Evolutionary conservation across 2,329 filamentous ascomycete genomes (phyloP), one percentile per base, ranked within the genome.

Genomic region (Phaeomoniella chlamydospora): DNA sequence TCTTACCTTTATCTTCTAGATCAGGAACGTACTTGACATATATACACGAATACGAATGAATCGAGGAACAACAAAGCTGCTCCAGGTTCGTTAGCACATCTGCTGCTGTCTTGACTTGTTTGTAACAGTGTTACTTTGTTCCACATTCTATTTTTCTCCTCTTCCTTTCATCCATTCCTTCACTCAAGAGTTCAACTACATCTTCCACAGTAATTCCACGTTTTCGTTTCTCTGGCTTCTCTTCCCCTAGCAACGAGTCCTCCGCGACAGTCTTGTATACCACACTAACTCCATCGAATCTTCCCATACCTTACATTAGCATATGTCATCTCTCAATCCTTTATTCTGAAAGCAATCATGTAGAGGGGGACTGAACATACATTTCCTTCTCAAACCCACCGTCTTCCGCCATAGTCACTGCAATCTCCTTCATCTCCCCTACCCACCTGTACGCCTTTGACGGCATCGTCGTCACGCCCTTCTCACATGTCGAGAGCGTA

Each of bases 381-480:
- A 9, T n/a, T 6, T 26, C 57, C 9, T 54, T 54, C 17, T 45
- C 39, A n/a, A n/a, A n/a, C n/a, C 51, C 80, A 82, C 0, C 77
- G 77, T 1, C 74, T 78, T 37, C 79, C 75, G 30, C 57, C 51
- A 83, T 77, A 3, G 77, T 80, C 39, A 67, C 59, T 3, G 70
- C 72, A 49, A 87, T 84, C 62, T 86, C 74, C 45, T 76, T 68
- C 80, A 87, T 85, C 62, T 86, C 80, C 19, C 66, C 62, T 0
- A 83, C 75, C 80, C 80, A 87, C 9, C 81, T 64, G 52, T 85
- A 85, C 13, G 81, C 80, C 57, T 86, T 87, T 5, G 74, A 72
- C 16, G 78, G 67, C 69, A 85, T 80, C 12, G 54, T 59, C 3
- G 68, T 59, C 5, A 82, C 58, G 2, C 67, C 59, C 18, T 51